Conservation (phyloP, 2,329 filamentous ascomycete genomes). For the Colletotrichum caudatum region DNA sequence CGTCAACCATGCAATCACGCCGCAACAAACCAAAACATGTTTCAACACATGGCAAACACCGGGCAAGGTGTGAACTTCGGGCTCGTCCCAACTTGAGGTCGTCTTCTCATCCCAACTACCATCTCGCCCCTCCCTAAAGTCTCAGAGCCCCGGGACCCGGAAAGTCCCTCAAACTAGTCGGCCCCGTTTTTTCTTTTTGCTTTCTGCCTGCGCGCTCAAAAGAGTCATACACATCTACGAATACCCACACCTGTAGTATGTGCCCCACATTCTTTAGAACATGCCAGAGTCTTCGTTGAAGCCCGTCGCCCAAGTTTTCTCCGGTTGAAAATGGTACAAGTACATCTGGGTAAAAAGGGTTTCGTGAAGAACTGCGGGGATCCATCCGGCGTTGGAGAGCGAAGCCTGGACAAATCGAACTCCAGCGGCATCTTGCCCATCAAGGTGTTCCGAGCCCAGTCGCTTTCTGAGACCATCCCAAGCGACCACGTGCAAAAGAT, state of each 20-base stretch:
- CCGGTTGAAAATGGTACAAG: not conserved
- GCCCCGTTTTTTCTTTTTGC: not conserved
- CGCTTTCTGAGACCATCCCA: not conserved
- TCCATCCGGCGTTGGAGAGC: no score
- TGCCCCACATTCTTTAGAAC: conserved; percentile 33
- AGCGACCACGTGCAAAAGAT: conserved; percentile 4
- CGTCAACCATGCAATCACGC: conserved; percentile 3
- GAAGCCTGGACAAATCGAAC: not conserved
- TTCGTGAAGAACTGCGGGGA: not conserved
- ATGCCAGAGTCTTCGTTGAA: conserved; percentile 22
- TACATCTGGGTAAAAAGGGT: not conserved
- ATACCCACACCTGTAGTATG: not conserved
- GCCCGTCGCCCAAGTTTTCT: not conserved
- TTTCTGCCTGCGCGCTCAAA: not conserved
- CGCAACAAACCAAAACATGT: conserved; percentile 26
- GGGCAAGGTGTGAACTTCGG: conserved; percentile 4
- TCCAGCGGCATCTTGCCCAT: not conserved
- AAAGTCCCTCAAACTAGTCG: conserved; percentile 23
- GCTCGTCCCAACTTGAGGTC: conserved; percentile 27
- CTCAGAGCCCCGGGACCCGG: not conserved
- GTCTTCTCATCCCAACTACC: conserved; percentile 30
- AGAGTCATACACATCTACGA: conserved; percentile 21
- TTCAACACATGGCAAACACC: conserved; percentile 29
- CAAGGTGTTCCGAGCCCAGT: not conserved
- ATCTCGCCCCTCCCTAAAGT: not conserved